Conservation (phyloP, 116 monocot species). For the Cymodocea nodosa region DNA sequence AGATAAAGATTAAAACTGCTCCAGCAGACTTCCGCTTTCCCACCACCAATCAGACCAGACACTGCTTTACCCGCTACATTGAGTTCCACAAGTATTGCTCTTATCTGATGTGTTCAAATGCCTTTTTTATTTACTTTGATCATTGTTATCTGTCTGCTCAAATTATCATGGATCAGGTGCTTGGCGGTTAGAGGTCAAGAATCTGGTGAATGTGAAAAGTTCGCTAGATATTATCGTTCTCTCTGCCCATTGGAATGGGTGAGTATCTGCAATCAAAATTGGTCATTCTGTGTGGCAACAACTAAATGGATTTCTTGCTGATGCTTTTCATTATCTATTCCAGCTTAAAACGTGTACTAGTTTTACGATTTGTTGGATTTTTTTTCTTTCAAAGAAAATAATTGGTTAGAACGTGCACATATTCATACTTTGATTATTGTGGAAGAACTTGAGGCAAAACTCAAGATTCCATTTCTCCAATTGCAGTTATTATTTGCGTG, state of each 20-base stretch:
- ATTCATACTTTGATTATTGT: no score
- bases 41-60: slow-evolving; percentile 75
- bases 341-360: no score
- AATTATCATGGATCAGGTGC: slow-evolving; percentile 32
- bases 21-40: slow-evolving; percentile 23
- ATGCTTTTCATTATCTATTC: no score
- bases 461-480: no score
- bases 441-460: no score
- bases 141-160: background rate
- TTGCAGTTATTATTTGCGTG: no score
- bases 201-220: slow-evolving; percentile 58
- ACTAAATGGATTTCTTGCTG: no score
- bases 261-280: background rate
- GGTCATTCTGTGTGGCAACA: background rate
- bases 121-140: slow-evolving; percentile 1
- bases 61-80: slow-evolving; percentile 82
- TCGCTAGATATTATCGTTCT: slow-evolving; percentile 74
- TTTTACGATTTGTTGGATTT: no score
- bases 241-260: slow-evolving; percentile 86
- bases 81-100: slow-evolving; percentile 58
- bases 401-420: no score
- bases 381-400: no score
- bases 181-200: slow-evolving; percentile 66
- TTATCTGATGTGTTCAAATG: background rate
- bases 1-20: slow-evolving; percentile 17